phyloP scores from a whole-genome alignment of 2,329 filamentous ascomycete genomes.

The Raffaelea deltoideospora region DNA sequence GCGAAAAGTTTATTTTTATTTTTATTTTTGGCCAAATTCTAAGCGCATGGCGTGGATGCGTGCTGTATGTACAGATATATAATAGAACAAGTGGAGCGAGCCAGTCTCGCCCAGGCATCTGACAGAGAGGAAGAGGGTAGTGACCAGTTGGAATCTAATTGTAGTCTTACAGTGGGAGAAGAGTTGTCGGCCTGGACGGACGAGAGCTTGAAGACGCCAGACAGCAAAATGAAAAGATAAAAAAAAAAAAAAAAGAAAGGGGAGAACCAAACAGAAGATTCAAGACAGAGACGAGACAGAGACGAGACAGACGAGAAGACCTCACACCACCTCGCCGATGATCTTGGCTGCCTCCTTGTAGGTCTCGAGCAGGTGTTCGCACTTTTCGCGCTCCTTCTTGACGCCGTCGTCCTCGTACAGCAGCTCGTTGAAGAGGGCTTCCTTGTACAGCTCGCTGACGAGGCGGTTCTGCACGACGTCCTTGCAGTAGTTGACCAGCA shows the following conservation, averaged over 20 bases:
- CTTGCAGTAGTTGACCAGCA: slow-evolving; percentile 95
- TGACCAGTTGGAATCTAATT: too few species aligned
- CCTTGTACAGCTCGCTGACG: slow-evolving; percentile 90
- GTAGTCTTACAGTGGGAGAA: too few species aligned
- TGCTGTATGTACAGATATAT: too few species aligned
- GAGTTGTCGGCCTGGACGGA: too few species aligned
- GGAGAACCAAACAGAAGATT: not conserved
- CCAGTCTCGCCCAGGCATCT: too few species aligned
- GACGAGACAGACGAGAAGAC: not conserved
- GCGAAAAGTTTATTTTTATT: too few species aligned
- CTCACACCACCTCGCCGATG: slow-evolving; percentile 77
- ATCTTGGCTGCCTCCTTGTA: slow-evolving; percentile 98
- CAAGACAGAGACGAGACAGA: not conserved
- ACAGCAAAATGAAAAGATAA: not conserved
- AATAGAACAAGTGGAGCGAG: too few species aligned
- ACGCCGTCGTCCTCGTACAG: slow-evolving; percentile 95
- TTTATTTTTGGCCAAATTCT: too few species aligned
- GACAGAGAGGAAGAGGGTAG: too few species aligned
- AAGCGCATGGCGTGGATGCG: too few species aligned
- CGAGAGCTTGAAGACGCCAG: too few species aligned
- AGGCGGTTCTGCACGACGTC: slow-evolving; percentile 95
- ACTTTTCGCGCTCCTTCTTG: slow-evolving; percentile 73
- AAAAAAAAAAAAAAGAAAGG: not conserved
- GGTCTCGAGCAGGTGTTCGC: slow-evolving; percentile 84
- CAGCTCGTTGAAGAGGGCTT: slow-evolving; percentile 77